Evolutionary conservation across 495 filamentous ascomycete species (phyloP), one percentile per base, ranked within the genome.

Genomic region (Aspergillus saccharolyticus): DNA sequence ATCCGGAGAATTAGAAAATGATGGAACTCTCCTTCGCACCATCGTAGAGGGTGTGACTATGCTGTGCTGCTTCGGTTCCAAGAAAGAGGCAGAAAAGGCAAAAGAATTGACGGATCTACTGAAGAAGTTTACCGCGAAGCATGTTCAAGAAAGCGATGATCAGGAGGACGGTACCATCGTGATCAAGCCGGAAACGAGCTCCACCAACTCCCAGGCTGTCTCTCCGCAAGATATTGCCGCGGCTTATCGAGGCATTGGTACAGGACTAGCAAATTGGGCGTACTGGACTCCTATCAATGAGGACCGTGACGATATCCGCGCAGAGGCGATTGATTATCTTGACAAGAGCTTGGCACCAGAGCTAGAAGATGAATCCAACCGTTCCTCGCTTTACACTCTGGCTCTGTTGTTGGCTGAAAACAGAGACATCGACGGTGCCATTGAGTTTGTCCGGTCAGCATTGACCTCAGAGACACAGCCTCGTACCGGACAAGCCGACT

Each of bases 241-340:
- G 43, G 81, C 89, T 9, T 92, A 91, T 77, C 80, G 88, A 57
- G 89, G 87, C 12, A 82, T 96, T 60, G 94, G 93, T 21, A 80
- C 92, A 58, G 85, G 87, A 25, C 84, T 91, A 58, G 89, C 91
- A 0, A 84, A 88, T 55, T 96, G 91, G 90, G 89, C 92, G 44
- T 80, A 84, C 16, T 79, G 85, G 69, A 96, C 91, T 6, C 85
- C 83, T 46, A 80, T 93, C 48, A 84, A 86, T 14, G 80, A 87
- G 57, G 67, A 80, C 5, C 80, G 94, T 28, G 72, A 84, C 30
- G 80, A 85, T 21, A 80, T 89, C 19, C 89, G 93, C 59, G 73
- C 79, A 18, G 81, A 87, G 59, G 94, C 92, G 2, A 81, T 92
- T 44, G 74, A 81, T 42, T 87, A 84, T 58, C 80, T 97, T 52